Evolutionary conservation across 148 eudicot genomes (phyloP).

Genomic region (Limonium bicolor): DNA sequence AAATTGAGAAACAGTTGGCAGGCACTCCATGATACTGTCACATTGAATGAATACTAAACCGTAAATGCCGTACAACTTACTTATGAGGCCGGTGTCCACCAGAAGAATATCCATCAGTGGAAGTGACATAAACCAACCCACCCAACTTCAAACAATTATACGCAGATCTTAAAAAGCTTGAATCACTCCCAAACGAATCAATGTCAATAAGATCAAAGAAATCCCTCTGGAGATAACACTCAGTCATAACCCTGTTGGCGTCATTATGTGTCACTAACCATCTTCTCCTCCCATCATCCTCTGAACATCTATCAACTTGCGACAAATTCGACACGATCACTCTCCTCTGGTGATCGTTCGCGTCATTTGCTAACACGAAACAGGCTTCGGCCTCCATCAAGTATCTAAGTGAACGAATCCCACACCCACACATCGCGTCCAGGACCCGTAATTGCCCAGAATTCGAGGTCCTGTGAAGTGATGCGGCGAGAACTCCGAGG

Average conservation of each 20-base stretch:
- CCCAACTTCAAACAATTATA: conserved; percentile 42
- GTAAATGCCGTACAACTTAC: too few species aligned
- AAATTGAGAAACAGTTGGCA: conserved; percentile 19
- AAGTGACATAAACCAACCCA: conserved; percentile 77
- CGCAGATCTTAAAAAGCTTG: conserved; percentile 67
- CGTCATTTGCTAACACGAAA: conserved; percentile 81
- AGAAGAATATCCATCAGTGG: conserved; percentile 81
- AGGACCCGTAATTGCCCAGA: conserved; percentile 47
- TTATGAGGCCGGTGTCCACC: conserved; percentile 90
- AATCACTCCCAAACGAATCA: conserved; percentile 92
- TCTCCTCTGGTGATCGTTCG: conserved; percentile 36
- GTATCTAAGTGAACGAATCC: conserved; percentile 70
- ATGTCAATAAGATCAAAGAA: conserved; percentile 77
- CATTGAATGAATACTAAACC: too few species aligned
- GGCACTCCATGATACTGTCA: too few species aligned
- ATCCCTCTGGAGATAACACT: conserved; percentile 64
- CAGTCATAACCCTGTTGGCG: conserved; percentile 59
- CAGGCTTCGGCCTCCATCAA: conserved; percentile 58
- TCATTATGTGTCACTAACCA: conserved; percentile 59
- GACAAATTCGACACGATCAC: conserved; percentile 41
- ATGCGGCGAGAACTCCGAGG: conserved; percentile 81
- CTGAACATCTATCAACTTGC: conserved; percentile 15
- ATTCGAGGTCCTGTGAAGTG: conserved; percentile 26
- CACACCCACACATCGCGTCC: conserved; percentile 92
- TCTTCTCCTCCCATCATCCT: conserved; percentile 18